Percentiles rank a stretch among this genome's conserved stretches.
Evolutionary conservation across 352 stramenopile species (phyloP).

Genomic region (Phytophthora palmivora): DNA sequence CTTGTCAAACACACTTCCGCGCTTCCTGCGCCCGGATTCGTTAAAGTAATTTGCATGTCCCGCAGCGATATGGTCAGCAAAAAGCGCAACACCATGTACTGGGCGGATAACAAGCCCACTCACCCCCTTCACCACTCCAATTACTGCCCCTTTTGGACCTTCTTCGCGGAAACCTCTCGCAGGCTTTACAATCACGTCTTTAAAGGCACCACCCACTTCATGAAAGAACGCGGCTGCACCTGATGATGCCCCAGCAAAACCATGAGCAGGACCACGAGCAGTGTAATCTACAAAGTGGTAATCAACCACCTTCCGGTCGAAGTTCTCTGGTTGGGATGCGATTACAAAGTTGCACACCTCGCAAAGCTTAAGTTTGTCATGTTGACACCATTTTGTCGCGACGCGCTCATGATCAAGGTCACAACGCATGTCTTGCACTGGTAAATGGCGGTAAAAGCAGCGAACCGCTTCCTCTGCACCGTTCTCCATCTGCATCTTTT

Average conservation of each 20-base stretch:
- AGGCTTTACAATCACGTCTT: conserved; percentile 59
- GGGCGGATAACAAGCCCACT: conserved; percentile 51
- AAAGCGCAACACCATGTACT: conserved; percentile 51
- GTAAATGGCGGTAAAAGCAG: conserved; percentile 86
- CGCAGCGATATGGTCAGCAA: conserved; percentile 58
- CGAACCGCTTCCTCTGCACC: conserved; percentile 81
- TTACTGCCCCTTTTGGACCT: conserved; percentile 54
- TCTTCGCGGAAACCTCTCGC: conserved; percentile 52
- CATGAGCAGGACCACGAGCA: conserved; percentile 47
- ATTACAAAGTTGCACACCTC: conserved; percentile 62
- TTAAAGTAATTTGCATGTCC: conserved; percentile 47
- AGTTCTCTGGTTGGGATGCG: conserved; percentile 46
- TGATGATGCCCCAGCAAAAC: conserved; percentile 43
- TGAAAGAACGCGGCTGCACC: conserved; percentile 58
- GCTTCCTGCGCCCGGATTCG: conserved; percentile 33
- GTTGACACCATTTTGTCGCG: conserved; percentile 64
- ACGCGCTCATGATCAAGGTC: conserved; percentile 50
- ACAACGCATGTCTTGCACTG: conserved; percentile 88
- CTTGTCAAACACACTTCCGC: conserved; percentile 49
- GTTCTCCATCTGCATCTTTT: conserved; percentile 81
- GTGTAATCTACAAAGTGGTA: conserved; percentile 68
- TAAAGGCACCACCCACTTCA: conserved; percentile 54
- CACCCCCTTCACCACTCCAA: conserved; percentile 54
- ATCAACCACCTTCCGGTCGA: conserved; percentile 48
- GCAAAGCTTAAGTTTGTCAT: conserved; percentile 59